Percentiles rank a stretch among this genome's conserved stretches.
These are phyloP conservation scores for Phytophthora sojae DNA, from an alignment of 352 stramenopile species.

Conservation along the genomic window DNA sequence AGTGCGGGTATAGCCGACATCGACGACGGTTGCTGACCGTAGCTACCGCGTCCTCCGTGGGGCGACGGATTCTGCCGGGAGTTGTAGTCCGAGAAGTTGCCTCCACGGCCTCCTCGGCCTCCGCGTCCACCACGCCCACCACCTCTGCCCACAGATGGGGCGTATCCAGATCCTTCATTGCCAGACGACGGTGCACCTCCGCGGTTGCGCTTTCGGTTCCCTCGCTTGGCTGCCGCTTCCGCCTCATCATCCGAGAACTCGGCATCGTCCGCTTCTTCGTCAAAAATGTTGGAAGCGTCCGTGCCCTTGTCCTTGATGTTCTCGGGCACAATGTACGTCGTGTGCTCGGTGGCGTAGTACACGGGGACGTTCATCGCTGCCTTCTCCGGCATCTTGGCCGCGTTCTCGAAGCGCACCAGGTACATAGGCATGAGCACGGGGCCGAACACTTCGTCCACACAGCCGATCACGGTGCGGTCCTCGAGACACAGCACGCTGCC, in stretches of 20 bases:
- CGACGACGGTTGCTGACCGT: conserved; percentile 23
- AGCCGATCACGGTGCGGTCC: conserved; percentile 79
- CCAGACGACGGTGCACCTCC: conserved; percentile 21
- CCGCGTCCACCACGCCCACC: conserved; percentile 29
- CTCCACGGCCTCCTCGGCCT: conserved; percentile 14
- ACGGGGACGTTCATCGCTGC: conserved; percentile 53
- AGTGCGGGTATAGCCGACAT: conserved; percentile 25
- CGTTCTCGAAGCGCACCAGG: conserved; percentile 79
- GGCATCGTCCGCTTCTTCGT: conserved; percentile 82
- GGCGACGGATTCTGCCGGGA: conserved; percentile 16
- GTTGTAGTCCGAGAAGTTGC: conserved; percentile 29
- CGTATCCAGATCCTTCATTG: conserved; percentile 11
- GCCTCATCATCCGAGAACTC: conserved; percentile 88
- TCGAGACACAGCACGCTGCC: conserved; percentile 84
- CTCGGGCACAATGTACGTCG: conserved; percentile 81
- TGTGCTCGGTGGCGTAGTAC: conserved; percentile 82
- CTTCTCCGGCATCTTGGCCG: conserved; percentile 68
- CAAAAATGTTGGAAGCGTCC: conserved; percentile 88
- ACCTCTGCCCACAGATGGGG: conserved; percentile 16
- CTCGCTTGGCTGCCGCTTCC: conserved; percentile 72
- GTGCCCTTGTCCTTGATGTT: conserved; percentile 85
- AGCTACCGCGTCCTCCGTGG: conserved; percentile 16
- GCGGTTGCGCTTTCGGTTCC: conserved; percentile 75
- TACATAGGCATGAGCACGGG: conserved; percentile 90
- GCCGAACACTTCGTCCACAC: conserved; percentile 87